Evolutionary conservation across 768 basidiomycete genomes (phyloP).

Genomic region (Trichaptum fuscoviolaceum): DNA sequence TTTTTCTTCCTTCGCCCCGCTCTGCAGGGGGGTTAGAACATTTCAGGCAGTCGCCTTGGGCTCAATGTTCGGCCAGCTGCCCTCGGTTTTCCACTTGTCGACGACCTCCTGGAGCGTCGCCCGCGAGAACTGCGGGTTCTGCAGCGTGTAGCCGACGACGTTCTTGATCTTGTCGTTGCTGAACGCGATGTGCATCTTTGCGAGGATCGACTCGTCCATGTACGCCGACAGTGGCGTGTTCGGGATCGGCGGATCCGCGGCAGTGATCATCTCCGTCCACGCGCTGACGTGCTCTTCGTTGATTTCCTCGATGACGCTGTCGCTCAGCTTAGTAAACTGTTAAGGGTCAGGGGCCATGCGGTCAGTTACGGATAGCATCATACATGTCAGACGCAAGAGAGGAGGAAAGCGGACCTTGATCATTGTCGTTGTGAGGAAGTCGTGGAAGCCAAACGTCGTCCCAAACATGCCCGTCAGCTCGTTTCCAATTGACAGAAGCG

Average conservation of each 20-base stretch:
- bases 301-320: conserved; percentile 74
- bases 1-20: not conserved
- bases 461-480: conserved; percentile 67
- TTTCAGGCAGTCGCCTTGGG: not conserved
- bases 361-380: not conserved
- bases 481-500: conserved; percentile 59
- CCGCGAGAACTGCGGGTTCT: conserved; percentile 55
- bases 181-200: conserved; percentile 65
- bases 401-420: conserved; percentile 49
- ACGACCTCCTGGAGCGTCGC: conserved; percentile 64
- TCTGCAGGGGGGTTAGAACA: not conserved
- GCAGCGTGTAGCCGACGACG: conserved; percentile 63
- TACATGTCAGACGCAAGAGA: not conserved
- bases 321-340: conserved; percentile 30
- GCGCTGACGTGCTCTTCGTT: conserved; percentile 78
- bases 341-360: conserved; percentile 34
- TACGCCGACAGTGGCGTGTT: conserved; percentile 74
- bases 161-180: conserved; percentile 69
- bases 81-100: conserved; percentile 77
- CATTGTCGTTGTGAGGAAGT: conserved; percentile 57
- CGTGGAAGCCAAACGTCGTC: conserved; percentile 79
- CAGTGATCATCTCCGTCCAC: conserved; percentile 78
- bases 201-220: conserved; percentile 68
- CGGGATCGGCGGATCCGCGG: conserved; percentile 62
- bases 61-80: conserved; percentile 35